Evolutionary conservation across 768 basidiomycete species (phyloP), one percentile per base, ranked within the genome.

Genomic region (Leccinum truebloodii): DNA sequence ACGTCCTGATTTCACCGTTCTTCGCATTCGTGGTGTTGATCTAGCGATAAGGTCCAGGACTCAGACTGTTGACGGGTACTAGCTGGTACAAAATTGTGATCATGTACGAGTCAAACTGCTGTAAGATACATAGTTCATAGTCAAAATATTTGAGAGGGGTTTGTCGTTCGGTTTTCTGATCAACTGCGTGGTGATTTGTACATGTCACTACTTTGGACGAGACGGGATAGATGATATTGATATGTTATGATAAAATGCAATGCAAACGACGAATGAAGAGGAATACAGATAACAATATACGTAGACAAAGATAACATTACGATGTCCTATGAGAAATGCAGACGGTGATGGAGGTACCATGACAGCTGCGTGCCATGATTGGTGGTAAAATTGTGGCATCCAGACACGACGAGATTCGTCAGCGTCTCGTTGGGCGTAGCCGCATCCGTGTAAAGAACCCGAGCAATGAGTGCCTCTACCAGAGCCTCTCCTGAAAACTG

Each of bases 401-500:
- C 69, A 10, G 67, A 63, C 34, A 74, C 67, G 46, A 73, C 39
- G 16, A 74, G 71, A 6, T 64, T 64, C 0, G 57, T 8, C 39
- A 74, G 62, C 13, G 73, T 75, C 44, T 74, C 65, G 32, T 67
- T 60, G 12, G 74, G 73, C 1, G 71, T 69, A 16, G 62, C 57
- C 13, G 24, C 54, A 61, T 80, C 79, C 2, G 79, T 76, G 54
- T 71, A 79, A 13, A 57, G 63, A 7, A 81, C 80, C 6, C 89
- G 84, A 51, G 76, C 73, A 30, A 75, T 64, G 57, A 92, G 65
- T 6, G 81, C 79, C 13, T 78, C 77, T 16, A 88, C 81, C 50
- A 91, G 69, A 0, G 81, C 83, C 18, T 79, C 76, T 6, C 89
- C 90, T 1, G 80, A 78, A 55, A 92, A 70, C 62, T 84, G 77